Base-by-base conservation (phyloP, 1,139 yeast genomes). In the Pneumocystis wakefieldiae region DNA sequence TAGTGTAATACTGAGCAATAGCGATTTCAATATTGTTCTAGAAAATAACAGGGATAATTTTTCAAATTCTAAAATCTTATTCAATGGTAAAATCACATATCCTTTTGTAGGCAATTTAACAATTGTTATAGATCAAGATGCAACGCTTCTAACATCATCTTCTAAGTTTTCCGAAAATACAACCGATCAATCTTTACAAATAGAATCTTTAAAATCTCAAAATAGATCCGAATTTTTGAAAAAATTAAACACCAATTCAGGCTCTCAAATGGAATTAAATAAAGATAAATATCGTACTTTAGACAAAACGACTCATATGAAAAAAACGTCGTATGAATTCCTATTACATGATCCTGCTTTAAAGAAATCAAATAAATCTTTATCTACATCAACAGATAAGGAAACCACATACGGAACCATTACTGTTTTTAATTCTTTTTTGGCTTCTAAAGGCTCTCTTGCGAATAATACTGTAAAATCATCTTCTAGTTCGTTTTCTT, bases 401-500 rank as follows among this genome's bases (percentile, higher is more conserved):
- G 19, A 15, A 12, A 12, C 5, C 3, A 14, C 14, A 24, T 48
- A 14, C 12, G 10, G n/a, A 15, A 3, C 6, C 3, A 12, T 24
- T 48, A 48, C 15, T 7, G 24, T 32, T 8, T 29, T 24, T 7
- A 57, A 60, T 28, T 60, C 62, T 4, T 39, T 41, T 29, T 19
- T 8, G 35, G 61, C 59, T 24, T 17, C 48, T 48, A 29, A 19
- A 29, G 42, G 29, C 48, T 48, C 42, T 28, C 15, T 17, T n/a
- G 24, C 36, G 37, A 48, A 17, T n/a, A 58, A 32, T 28, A 57
- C 1, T 29, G 17, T 14, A 19, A 48, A 42, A 57, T 38, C 63
- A 17, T 59, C 65, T 8, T 37, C 60, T 17, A 60, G 62, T 15
- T 59, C 62, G 10, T 62, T 62, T 57, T 62, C 62, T 8, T 59